These are phyloP conservation scores for Aspergillus sp. DNA, from an alignment of 2,329 filamentous ascomycete species.

Conservation along the genomic window DNA sequence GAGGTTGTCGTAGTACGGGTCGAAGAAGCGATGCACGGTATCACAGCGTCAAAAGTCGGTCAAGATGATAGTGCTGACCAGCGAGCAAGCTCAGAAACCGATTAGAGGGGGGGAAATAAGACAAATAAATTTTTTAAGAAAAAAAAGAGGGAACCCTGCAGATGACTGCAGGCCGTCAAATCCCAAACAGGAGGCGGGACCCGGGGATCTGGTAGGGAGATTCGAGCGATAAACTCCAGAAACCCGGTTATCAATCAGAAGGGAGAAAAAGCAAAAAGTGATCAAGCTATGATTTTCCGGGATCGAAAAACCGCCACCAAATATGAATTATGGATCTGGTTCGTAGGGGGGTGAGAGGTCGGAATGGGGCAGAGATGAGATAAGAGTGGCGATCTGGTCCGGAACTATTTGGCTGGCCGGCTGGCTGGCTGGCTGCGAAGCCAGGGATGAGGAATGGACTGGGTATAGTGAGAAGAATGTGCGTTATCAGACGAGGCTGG, in stretches of 20 bases:
- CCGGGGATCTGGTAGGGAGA: slow-evolving; percentile 4
- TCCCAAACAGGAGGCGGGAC: slow-evolving; percentile 10
- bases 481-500: slow-evolving; percentile 1
- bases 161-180: slow-evolving; percentile 19
- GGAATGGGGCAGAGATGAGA: background rate
- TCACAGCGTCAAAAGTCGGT: slow-evolving; percentile 31
- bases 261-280: too few species aligned
- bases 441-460: slow-evolving; percentile 4
- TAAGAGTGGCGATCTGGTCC: slow-evolving; percentile 6
- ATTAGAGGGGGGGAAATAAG: slow-evolving; percentile 1
- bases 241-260: too few species aligned
- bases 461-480: too few species aligned
- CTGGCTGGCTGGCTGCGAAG: slow-evolving; percentile 2
- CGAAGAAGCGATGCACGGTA: slow-evolving; percentile 25
- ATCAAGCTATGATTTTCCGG: too few species aligned
- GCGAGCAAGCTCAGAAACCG: background rate
- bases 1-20: slow-evolving; percentile 21
- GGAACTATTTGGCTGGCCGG: slow-evolving; percentile 4
- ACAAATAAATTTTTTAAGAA: too few species aligned
- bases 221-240: background rate
- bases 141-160: slow-evolving; percentile 9
- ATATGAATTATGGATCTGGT: background rate
- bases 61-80: slow-evolving; percentile 20
- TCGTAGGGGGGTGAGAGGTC: background rate
- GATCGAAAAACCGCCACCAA: background rate